A percentile compares a stretch with the other conserved stretches of the same genome.
phyloP scores from a whole-genome alignment of 2,329 filamentous ascomycete species.

The Colletotrichum nymphaeae region DNA sequence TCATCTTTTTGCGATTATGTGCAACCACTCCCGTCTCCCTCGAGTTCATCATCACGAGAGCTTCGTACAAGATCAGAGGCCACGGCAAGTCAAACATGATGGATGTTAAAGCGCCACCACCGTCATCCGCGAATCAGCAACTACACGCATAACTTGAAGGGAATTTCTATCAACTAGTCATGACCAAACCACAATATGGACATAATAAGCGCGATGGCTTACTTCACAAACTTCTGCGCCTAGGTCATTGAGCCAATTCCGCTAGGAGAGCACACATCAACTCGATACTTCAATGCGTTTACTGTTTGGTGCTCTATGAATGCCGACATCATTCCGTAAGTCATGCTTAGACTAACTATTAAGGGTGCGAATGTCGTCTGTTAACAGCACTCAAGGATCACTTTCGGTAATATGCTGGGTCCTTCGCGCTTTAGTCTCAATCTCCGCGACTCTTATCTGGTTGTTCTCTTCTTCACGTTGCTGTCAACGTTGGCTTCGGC shows the following conservation, averaged over 20 bases:
- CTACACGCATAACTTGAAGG: neutral
- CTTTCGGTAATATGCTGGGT: constrained; percentile 70
- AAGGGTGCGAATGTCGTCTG: neutral
- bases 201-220: neutral
- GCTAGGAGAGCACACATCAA: constrained; percentile 52
- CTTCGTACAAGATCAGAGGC: no score
- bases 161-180: neutral
- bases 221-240: constrained; percentile 7
- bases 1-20: neutral
- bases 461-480: constrained; percentile 73
- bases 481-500: constrained; percentile 65
- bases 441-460: constrained; percentile 65
- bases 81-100: neutral
- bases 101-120: constrained; percentile 12
- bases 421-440: constrained; percentile 65
- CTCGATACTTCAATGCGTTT: constrained; percentile 56
- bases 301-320: constrained; percentile 63
- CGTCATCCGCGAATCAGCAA: neutral
- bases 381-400: constrained; percentile 55
- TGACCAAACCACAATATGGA: neutral
- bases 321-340: constrained; percentile 57
- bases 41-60: no score
- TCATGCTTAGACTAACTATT: constrained; percentile 2
- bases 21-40: neutral
- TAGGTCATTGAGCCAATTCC: constrained; percentile 54